These are phyloP conservation scores for Trypanosomatidae sp. DNA, from an alignment of 208 protist species.

Conservation along the genomic window DNA sequence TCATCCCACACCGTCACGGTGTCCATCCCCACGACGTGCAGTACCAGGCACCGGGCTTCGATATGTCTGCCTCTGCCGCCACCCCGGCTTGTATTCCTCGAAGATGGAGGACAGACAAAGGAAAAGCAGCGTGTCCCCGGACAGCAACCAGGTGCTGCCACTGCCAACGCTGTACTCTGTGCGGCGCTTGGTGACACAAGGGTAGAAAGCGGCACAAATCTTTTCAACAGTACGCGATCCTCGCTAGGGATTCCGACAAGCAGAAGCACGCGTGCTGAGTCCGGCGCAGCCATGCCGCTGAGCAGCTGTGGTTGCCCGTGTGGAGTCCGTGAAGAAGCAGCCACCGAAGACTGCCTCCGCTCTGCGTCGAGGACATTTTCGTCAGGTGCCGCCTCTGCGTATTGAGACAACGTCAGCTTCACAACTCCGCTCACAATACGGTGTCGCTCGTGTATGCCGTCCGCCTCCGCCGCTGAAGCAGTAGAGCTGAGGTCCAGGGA, in stretches of 20 bases:
- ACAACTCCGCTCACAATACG: not conserved
- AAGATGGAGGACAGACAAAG: not conserved
- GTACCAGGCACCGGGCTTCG: conserved; percentile 17
- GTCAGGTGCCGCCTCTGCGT: not conserved
- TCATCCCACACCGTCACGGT: not conserved
- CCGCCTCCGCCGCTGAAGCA: not conserved
- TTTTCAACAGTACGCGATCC: conserved; percentile 38
- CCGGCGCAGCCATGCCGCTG: not conserved
- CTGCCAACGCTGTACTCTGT: not conserved
- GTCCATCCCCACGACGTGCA: conserved; percentile 26
- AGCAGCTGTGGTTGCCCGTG: not conserved
- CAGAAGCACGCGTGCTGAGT: conserved; percentile 18
- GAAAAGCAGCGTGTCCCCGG: not conserved
- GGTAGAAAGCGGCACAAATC: conserved; percentile 19
- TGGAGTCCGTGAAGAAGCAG: not conserved
- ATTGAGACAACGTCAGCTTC: not conserved
- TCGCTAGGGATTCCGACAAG: conserved; percentile 32
- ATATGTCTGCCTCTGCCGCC: not conserved
- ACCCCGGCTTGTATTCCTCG: not conserved
- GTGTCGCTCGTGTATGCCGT: not conserved
- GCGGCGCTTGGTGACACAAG: not conserved
- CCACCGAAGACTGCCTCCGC: not conserved
- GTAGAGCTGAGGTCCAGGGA: not conserved
- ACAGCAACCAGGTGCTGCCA: not conserved
- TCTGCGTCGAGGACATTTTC: not conserved